Base-by-base conservation (phyloP, 2,329 filamentous ascomycete species). In the Colletotrichum sp. region DNA sequence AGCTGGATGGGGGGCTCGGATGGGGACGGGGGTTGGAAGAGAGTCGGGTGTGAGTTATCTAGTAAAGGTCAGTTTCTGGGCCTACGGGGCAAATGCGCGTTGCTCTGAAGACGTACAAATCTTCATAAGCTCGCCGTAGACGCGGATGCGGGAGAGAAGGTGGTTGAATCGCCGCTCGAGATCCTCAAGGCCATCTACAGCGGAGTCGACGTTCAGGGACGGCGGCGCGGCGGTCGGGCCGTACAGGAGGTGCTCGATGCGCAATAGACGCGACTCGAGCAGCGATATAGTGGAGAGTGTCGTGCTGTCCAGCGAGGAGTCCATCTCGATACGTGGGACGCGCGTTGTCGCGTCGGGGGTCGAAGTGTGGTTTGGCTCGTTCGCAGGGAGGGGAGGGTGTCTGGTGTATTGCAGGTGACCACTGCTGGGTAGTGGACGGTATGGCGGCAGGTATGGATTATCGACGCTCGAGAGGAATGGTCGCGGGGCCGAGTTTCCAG, bases 41-140 rank as follows among this genome's bases (percentile, higher is more conserved):
- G 86, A 38, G 87, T 85, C 3, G 90, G 89, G 58, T 90, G 84
- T 8, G 85, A 81, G 76, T 87, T 87, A 78, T 91, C 90, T 91
- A 66, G 33, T 38, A 8, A n/a, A 34, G 57, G 6, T 63, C 38
- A 2, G 51, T 31, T 61, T n/a, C 16, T 36, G 8, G 36, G 16
- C 27, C 15, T 13, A 12, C 47, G 3, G 21, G 18, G 18, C 2
- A 59, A n/a, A 16, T 47, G 43, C 43, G 27, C 4, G 21, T 13
- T 13, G 18, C 11, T 7, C 4, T 27, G 5, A 5, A 5, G 27
- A 79, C 89, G 27, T 86, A 92, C 90, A 91, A 31, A 92, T 90
- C 78, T 88, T 89, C 47, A 92, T 83, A 8, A 92, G 84, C 76
- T 92, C 90, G 33, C 85, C 86, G 76, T 92, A 92, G 69, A 90